Percentiles rank a stretch among this genome's conserved stretches.
Evolutionary conservation across 2,329 filamentous ascomycete genomes (phyloP).

Genomic region (Fusarium sp.): DNA sequence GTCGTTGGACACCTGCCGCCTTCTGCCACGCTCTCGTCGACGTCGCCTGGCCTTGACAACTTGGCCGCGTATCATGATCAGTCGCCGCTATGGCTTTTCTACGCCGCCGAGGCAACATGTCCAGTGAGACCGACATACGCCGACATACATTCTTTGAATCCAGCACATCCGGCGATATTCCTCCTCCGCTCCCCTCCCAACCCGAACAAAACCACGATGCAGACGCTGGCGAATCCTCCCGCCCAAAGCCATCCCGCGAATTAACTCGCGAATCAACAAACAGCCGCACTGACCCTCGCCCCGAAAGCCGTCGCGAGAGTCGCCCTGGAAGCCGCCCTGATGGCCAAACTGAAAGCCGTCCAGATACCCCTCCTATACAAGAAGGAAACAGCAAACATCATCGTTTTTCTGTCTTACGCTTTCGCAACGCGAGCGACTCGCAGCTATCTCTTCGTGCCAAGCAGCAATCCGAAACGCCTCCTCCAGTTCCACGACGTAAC

Average conservation of each 20-base stretch:
- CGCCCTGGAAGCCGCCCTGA: constrained; percentile 30
- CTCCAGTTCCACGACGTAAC: constrained; percentile 73
- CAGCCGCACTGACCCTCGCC: constrained; percentile 18
- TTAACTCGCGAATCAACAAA: constrained; percentile 41
- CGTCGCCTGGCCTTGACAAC: constrained; percentile 39
- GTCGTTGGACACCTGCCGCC: constrained; percentile 46
- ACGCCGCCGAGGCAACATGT: constrained; percentile 73
- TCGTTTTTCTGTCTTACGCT: constrained; percentile 81
- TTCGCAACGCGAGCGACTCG: constrained; percentile 93
- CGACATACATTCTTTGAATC: constrained; percentile 63
- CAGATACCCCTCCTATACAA: constrained; percentile 67
- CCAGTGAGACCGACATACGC: constrained; percentile 72
- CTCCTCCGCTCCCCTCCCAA: constrained; percentile 45
- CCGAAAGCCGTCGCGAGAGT: constrained; percentile 23
- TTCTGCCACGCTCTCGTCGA: constrained; percentile 34
- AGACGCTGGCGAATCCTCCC: constrained; percentile 37
- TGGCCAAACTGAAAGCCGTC: constrained; percentile 50
- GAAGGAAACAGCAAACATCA: constrained; percentile 71
- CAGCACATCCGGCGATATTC: constrained; percentile 50
- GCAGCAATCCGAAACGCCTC: constrained; percentile 72
- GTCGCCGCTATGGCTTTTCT: constrained; percentile 70
- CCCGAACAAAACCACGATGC: constrained; percentile 39
- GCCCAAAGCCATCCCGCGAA: constrained; percentile 46
- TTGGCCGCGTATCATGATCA: constrained; percentile 58
- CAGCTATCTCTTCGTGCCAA: constrained; percentile 85